Evolutionary conservation across 2,329 filamentous ascomycete genomes (phyloP).

Genomic region (Neopestalotiopsis clavispora): DNA sequence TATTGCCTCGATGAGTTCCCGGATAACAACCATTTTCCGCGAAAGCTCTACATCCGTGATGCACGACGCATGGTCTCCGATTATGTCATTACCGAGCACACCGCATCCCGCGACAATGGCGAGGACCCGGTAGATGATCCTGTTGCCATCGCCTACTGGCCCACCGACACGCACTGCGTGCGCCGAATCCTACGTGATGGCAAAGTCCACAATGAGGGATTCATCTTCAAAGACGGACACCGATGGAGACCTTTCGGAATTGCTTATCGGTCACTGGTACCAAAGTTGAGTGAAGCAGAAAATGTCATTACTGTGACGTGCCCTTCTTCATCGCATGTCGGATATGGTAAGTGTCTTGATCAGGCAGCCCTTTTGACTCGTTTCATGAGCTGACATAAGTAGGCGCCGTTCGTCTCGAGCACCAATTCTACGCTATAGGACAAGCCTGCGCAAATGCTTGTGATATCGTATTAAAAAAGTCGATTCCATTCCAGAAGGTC

Average conservation of each 20-base stretch:
- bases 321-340: conserved; percentile 24
- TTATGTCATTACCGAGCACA: conserved; percentile 30
- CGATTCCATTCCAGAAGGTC: neutral
- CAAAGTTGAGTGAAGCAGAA: conserved; percentile 19
- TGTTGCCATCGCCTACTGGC: conserved; percentile 29
- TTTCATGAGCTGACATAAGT: neutral
- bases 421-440: conserved; percentile 19
- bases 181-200: conserved; percentile 28
- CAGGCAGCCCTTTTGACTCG: neutral
- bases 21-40: conserved; percentile 31
- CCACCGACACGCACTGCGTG: conserved; percentile 30
- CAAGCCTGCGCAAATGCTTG: conserved; percentile 20
- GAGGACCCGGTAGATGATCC: conserved; percentile 20
- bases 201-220: conserved; percentile 28
- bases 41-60: conserved; percentile 34
- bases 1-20: conserved; percentile 33
- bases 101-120: conserved; percentile 21
- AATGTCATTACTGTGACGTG: conserved; percentile 22
- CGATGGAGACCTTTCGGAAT: conserved; percentile 25
- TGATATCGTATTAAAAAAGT: conserved; percentile 11
- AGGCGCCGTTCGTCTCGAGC: conserved; percentile 10
- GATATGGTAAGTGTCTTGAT: conserved; percentile 16
- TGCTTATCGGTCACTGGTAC: conserved; percentile 22
- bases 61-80: conserved; percentile 30
- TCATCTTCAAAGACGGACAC: conserved; percentile 27